A percentile compares a stretch with the other conserved stretches of the same genome.
Evolutionary conservation across 495 filamentous ascomycete species (phyloP).

Genomic region (Penicillium coprophilum): DNA sequence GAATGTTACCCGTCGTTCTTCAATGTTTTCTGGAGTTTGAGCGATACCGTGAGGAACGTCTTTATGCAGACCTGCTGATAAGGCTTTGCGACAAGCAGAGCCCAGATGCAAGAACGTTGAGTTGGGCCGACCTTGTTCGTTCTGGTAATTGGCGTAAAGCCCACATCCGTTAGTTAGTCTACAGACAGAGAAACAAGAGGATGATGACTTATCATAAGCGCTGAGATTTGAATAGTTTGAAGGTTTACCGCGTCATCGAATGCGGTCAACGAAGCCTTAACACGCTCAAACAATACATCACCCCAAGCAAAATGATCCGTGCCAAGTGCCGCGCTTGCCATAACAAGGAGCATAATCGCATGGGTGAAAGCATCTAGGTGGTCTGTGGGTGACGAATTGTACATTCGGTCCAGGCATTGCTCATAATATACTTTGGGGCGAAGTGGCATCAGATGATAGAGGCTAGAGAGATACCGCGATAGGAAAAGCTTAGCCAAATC

Average conservation of each 20-base stretch:
- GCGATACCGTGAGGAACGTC: conserved; percentile 32
- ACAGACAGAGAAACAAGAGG: background rate
- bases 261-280: conserved; percentile 33
- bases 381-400: conserved; percentile 22
- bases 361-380: conserved; percentile 29
- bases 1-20: conserved; percentile 41
- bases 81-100: conserved; percentile 39
- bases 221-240: conserved; percentile 42
- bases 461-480: conserved; percentile 32
- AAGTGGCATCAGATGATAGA: conserved; percentile 38
- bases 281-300: conserved; percentile 41
- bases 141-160: conserved; percentile 42
- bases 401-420: conserved; percentile 35
- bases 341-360: conserved; percentile 31
- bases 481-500: conserved; percentile 38
- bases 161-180: conserved; percentile 8
- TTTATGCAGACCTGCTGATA: conserved; percentile 46
- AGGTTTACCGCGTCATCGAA: conserved; percentile 47
- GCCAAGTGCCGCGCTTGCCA: conserved; percentile 36
- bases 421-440: conserved; percentile 30
- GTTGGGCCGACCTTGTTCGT: conserved; percentile 45
- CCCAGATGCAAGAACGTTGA: conserved; percentile 44
- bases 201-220: conserved; percentile 45
- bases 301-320: conserved; percentile 41
- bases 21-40: conserved; percentile 30